Base-by-base conservation (phyloP, 768 basidiomycete genomes). In the Trametes meyenii region DNA sequence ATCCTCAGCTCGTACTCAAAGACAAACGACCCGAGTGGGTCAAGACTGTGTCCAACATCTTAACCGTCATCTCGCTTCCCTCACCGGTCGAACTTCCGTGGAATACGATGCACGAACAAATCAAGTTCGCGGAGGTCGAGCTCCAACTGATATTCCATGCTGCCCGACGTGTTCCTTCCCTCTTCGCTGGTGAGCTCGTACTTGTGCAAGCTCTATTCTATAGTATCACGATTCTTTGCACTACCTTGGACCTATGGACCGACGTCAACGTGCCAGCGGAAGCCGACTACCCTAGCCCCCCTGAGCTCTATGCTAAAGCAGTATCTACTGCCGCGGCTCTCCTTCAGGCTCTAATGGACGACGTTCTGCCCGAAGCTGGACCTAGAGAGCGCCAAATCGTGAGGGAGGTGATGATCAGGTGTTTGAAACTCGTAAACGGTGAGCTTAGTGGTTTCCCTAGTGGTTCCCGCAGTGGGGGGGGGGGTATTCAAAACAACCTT, bases 241-340 rank as follows among this genome's bases (percentile, higher is more conserved):
- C 77, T 54, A 78, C 79, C 1, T 75, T 89, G 38, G 87, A 88
- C 62, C 71, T 79, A 35, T 91, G 89, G 85, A 69, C 79, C 36
- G 82, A 83, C 52, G 76, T 75, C n/a, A 75, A 77, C 44, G 74
- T 76, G 21, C 64, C 72, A n/a, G 66, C 62, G 23, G 72, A 78
- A 50, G 76, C 76, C 21, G 79, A 70, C 16, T 69, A 80, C 45
- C 73, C 77, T 26, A 75, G 78, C 13, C 88, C 90, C 0, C 69
- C 69, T 4, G 72, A 75, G 2, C 71, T 92, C 64, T 83, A 79
- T 67, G 73, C 78, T 36, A 81, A 77, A 61, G 78, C 82, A 3
- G 72, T 79, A 19, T 67, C 74, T 29, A 78, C 80, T 17, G 71
- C 81, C 23, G 73, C 79, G 5, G 73, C 75, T 26, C 68, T 89